Base-by-base conservation (phyloP, 2,329 filamentous ascomycete genomes). In the Neonectria faginata region DNA sequence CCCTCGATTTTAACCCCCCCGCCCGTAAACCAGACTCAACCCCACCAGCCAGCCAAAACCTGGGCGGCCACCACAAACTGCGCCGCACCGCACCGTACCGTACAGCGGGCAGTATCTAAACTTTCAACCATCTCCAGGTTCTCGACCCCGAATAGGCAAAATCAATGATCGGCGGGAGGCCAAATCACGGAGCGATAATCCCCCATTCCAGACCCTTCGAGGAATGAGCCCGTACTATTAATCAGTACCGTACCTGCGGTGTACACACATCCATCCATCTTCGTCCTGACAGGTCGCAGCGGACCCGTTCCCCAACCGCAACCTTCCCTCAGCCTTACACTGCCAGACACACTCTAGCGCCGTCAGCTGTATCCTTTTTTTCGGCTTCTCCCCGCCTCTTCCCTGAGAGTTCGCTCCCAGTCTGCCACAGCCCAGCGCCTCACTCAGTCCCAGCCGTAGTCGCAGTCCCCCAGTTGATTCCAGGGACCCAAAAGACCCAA, bases 251-350 rank as follows among this genome's bases (percentile, higher is more conserved):
- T 25, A 25, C 45, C 6, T 41, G 10, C 47, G 47, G 27, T 16
- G 47, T 11, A 11, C 29, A 25, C 25, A 25, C 25, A 25, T 6
- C 5, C 25, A 59, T 50, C 25, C 41, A 47, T 53, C 57, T n/a
- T 45, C 51, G 60, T 60, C 48, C 57, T 56, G 44, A 52, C 52
- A 64, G 57, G 51, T 44, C 56, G 20, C 50, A 48, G 31, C 6
- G 31, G 18, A 11, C 36, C 36, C 42, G 36, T 36, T 29, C 31
- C 39, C 52, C 27, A 22, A 39, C 36, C 29, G 52, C 65, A 53
- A 65, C 69, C 59, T 70, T 66, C 50, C 62, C 69, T 71, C 69
- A 71, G 69, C 69, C 69, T 71, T 71, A 71, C 68, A 67, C 61
- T 68, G 63, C 67, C 63, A 60, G 54, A 71, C 67, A 62, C 44